These are phyloP conservation scores for Cordyceps cateniannulata DNA, from an alignment of 2,329 filamentous ascomycete genomes.

Conservation along the genomic window DNA sequence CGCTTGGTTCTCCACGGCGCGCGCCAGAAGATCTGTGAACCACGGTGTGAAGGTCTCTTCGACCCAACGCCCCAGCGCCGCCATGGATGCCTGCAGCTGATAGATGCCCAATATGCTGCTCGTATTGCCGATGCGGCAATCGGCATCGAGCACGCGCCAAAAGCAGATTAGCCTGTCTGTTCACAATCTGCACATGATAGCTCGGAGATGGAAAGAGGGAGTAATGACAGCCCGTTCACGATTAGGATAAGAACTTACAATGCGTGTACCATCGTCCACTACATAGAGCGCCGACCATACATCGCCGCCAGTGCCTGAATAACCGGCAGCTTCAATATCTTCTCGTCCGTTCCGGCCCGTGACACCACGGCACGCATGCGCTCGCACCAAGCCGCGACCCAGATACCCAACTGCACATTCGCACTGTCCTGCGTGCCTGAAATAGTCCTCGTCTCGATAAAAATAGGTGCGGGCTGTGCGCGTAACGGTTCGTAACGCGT, in stretches of 20 bases:
- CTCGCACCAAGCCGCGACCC: not conserved
- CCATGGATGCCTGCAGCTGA: not conserved
- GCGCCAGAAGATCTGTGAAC: not conserved
- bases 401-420: not conserved
- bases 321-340: not conserved
- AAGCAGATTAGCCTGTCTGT: not conserved
- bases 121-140: not conserved
- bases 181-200: not conserved
- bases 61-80: not conserved
- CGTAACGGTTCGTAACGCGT: not conserved
- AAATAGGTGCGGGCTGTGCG: not conserved
- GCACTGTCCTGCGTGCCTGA: not conserved
- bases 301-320: not conserved
- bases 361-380: not conserved
- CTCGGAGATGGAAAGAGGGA: not conserved
- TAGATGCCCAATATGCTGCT: not conserved
- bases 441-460: not conserved
- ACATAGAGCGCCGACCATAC: not conserved
- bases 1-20: not conserved
- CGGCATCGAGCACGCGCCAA: not conserved
- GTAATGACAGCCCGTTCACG: not conserved
- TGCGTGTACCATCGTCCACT: not conserved
- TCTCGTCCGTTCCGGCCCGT: not conserved
- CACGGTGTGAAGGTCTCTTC: not conserved
- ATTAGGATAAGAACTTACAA: not conserved